Percentiles rank a stretch among this genome's conserved stretches.
phyloP scores from a whole-genome alignment of 1,139 yeast species.

The Ashbya aceris region DNA sequence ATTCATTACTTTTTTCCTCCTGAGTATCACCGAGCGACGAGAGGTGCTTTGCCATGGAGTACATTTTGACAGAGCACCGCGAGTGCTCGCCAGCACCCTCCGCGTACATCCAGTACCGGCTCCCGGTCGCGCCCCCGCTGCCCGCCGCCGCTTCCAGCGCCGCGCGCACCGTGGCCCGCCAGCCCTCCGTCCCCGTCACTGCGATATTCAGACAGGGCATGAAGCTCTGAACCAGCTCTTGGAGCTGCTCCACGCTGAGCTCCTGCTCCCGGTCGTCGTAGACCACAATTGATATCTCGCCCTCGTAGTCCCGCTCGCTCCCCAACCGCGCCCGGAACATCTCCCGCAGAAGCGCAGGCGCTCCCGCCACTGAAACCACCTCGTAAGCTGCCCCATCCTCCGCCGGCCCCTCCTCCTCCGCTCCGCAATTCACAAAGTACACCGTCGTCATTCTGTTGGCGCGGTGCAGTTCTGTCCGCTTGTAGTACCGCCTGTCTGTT shows the following conservation, averaged over 20 bases:
- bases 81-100: background rate
- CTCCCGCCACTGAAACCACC: background rate
- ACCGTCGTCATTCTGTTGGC: background rate
- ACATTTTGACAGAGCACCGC: constrained; percentile 10
- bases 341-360: constrained; percentile 3
- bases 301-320: constrained; percentile 5
- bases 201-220: constrained; percentile 8
- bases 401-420: background rate
- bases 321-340: constrained; percentile 2
- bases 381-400: background rate
- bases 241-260: background rate
- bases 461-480: background rate
- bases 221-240: constrained; percentile 4
- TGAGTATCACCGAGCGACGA: constrained; percentile 1
- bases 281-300: constrained; percentile 4
- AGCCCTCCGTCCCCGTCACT: constrained; percentile 5
- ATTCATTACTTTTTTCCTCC: background rate
- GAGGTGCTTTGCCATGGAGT: constrained; percentile 11
- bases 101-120: constrained; percentile 10
- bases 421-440: constrained; percentile 1
- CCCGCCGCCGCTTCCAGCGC: background rate
- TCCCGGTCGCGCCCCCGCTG: background rate
- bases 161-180: background rate
- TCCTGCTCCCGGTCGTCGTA: constrained; percentile 2
- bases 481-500: no score